Evolutionary conservation across 495 filamentous ascomycete species (phyloP), one percentile per base, ranked within the genome.

Genomic region (Patellaria atrata): DNA sequence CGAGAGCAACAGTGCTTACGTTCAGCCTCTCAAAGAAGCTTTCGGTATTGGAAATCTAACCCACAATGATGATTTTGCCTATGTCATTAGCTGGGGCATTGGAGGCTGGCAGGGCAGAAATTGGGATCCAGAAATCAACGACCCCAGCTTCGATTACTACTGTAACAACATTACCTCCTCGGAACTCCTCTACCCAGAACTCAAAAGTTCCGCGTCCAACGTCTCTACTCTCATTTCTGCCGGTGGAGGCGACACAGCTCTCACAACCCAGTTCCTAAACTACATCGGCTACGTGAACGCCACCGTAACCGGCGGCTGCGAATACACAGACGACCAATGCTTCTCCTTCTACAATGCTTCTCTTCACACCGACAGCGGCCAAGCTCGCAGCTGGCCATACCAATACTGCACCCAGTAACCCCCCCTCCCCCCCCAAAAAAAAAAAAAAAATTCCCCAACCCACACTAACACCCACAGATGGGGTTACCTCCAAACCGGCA

Each of bases 401-500:
- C 66, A 69, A 34, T 53, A 53, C 24, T 65, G 60, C 38, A 27
- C 36, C 11, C 48, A 36, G 44, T 56, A 45, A 50, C 35, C 38
- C 24, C 22, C 18, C 17, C 12, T 29, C 14, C 28, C 26, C 8
- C 11, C 3, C 0, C 27, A 20, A 33, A 39, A 10, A 46, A 14
- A 14, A 20, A 3, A 11, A 2, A n/a, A 27, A 11, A 11, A 27
- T 5, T 14, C 14, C n/a, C 25, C 14, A 2, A 27, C 25, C n/a
- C 2, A 27, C n/a, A 27, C 25, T 47, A 48, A 11, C 63, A 51
- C 43, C 48, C 54, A 51, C 62, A 71, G n/a, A 57, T 85, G 77
- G 77, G 79, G 79, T 21, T 83, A 66, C 54, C 64, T 79, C 16
- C 64, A 68, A 44, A 77, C 75, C 4, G 79, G 79, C 38, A 70